These are phyloP conservation scores for Biancaea sappan DNA, from an alignment of 306 rosid genomes.

Conservation along the genomic window DNA sequence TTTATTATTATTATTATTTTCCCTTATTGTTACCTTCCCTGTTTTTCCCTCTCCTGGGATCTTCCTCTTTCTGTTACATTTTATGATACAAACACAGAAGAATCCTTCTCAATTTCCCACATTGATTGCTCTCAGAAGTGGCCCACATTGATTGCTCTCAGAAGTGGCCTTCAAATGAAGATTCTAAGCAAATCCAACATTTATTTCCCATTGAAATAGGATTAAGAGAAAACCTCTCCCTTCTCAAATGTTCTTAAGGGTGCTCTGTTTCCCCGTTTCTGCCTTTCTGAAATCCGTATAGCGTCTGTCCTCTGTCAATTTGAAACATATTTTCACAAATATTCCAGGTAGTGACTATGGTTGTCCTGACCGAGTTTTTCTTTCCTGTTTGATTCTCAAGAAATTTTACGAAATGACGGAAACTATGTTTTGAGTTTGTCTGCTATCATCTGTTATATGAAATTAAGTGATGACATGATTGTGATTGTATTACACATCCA, in stretches of 20 bases:
- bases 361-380: background rate
- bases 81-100: background rate
- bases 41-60: constrained; percentile 24
- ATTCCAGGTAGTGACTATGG: background rate
- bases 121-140: background rate
- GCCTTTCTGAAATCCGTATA: background rate
- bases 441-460: background rate
- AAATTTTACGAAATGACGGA: background rate
- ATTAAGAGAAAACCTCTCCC: background rate
- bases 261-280: background rate
- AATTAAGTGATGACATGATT: background rate
- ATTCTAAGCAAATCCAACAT: background rate
- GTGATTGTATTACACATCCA: background rate
- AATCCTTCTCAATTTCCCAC: background rate
- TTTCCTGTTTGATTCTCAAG: background rate
- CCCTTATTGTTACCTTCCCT: background rate
- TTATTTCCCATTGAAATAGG: background rate
- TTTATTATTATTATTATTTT: background rate
- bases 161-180: background rate
- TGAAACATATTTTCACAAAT: background rate
- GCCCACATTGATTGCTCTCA: background rate
- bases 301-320: background rate
- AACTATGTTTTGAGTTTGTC: background rate
- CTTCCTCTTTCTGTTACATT: background rate
- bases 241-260: no score